A percentile compares a stretch with the other conserved stretches of the same genome.
These are phyloP conservation scores for Clitopilus hobsonii DNA, from an alignment of 768 basidiomycete genomes.

Conservation along the genomic window DNA sequence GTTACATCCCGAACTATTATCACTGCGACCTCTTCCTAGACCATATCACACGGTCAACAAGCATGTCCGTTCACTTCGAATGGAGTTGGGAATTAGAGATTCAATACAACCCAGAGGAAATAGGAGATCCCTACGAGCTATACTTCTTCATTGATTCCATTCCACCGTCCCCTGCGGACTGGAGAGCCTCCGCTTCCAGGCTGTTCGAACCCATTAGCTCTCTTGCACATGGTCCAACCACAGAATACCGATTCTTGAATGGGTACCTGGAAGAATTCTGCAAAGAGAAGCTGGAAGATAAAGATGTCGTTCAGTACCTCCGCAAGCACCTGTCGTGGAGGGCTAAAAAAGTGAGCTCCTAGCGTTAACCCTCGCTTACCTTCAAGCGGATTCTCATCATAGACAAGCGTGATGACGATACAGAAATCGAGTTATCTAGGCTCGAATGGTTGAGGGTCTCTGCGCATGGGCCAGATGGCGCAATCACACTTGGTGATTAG, in stretches of 20 bases:
- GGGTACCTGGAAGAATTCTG: neutral
- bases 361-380: neutral
- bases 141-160: neutral
- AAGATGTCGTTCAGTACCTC: neutral
- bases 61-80: neutral
- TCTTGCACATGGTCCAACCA: neutral
- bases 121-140: neutral
- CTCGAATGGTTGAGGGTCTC: neutral
- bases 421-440: neutral
- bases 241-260: neutral
- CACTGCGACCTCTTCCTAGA: neutral
- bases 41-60: neutral
- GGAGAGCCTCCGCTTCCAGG: neutral
- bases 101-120: neutral
- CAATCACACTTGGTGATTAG: neutral
- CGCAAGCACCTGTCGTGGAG: neutral
- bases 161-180: neutral
- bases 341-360: neutral
- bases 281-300: neutral
- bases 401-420: neutral
- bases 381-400: neutral
- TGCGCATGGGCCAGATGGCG: neutral
- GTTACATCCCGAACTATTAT: neutral
- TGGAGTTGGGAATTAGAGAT: neutral
- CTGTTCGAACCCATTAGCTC: neutral